phyloP scores from a whole-genome alignment of 2,329 filamentous ascomycete genomes.

The Cucurbitaria berberidis region DNA sequence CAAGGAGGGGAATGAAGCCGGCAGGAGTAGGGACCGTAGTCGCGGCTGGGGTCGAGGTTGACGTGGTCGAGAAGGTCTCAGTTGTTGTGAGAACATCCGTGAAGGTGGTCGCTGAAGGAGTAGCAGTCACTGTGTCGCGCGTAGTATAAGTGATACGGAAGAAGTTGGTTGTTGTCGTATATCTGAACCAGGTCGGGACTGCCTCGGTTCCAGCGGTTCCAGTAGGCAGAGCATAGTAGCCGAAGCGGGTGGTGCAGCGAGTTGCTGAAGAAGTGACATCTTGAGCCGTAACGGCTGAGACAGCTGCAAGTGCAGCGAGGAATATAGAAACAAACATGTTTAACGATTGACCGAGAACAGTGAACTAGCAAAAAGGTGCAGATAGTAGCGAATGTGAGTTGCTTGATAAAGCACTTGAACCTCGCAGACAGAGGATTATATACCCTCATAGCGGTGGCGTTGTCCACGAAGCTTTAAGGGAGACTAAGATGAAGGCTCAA shows the following conservation, averaged over 20 bases:
- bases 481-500: constrained; percentile 3
- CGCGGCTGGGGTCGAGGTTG: constrained; percentile 15
- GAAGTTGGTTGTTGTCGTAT: constrained; percentile 15
- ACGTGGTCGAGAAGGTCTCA: constrained; percentile 15
- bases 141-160: constrained; percentile 17
- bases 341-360: constrained; percentile 4
- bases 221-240: constrained; percentile 17
- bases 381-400: constrained; percentile 23
- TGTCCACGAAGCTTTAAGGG: constrained; percentile 8
- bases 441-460: neutral
- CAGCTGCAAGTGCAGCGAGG: constrained; percentile 25
- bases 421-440: constrained; percentile 4
- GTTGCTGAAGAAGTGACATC: constrained; percentile 13
- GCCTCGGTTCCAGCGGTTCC: constrained; percentile 9
- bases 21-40: constrained; percentile 18
- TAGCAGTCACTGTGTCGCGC: constrained; percentile 22
- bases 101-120: constrained; percentile 28
- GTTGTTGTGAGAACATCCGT: constrained; percentile 25
- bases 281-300: constrained; percentile 16
- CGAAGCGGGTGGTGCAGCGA: constrained; percentile 21
- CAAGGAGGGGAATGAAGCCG: constrained; percentile 25
- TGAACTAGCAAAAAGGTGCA: constrained; percentile 13
- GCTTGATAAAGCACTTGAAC: constrained; percentile 19
- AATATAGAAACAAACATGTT: constrained; percentile 25
- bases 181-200: constrained; percentile 17